Evolutionary conservation across 768 basidiomycete species (phyloP).

Genomic region (Agaricus subrufescens): DNA sequence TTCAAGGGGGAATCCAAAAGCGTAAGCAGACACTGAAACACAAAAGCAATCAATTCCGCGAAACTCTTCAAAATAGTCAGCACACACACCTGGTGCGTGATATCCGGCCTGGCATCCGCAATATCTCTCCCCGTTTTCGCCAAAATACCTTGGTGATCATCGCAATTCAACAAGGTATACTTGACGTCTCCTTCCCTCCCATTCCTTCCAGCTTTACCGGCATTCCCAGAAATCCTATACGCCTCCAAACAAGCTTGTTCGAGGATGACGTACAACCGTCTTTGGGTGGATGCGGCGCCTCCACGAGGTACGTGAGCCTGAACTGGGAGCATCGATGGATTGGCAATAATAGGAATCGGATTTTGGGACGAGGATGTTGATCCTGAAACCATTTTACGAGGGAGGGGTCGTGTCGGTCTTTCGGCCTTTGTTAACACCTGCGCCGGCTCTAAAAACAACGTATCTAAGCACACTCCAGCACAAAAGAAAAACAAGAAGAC

Average conservation of each 20-base stretch:
- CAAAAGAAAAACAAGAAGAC: no score
- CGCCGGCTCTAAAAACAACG: background rate
- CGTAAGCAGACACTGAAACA: slow-evolving; percentile 82
- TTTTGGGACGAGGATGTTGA: slow-evolving; percentile 28
- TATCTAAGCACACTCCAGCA: no score
- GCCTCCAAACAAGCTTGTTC: slow-evolving; percentile 96
- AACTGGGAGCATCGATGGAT: slow-evolving; percentile 79
- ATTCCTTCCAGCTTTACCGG: slow-evolving; percentile 42
- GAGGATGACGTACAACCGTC: slow-evolving; percentile 84
- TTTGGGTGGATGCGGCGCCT: slow-evolving; percentile 44
- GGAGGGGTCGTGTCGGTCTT: slow-evolving; percentile 64
- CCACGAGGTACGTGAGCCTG: slow-evolving; percentile 71
- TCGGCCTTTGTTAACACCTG: slow-evolving; percentile 17
- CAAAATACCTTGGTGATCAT: slow-evolving; percentile 97
- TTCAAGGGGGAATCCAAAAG: slow-evolving; percentile 96
- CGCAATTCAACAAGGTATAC: slow-evolving; percentile 95
- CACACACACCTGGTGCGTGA: slow-evolving; percentile 86
- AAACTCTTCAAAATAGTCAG: slow-evolving; percentile 3
- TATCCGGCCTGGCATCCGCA: slow-evolving; percentile 98
- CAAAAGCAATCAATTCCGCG: background rate
- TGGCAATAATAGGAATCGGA: slow-evolving; percentile 47
- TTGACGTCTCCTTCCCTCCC: slow-evolving; percentile 79
- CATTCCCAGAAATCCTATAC: slow-evolving; percentile 73
- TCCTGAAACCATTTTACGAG: slow-evolving; percentile 45
- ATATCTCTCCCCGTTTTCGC: slow-evolving; percentile 98